A percentile compares a stretch with the other conserved stretches of the same genome.
Conservation (phyloP, 108 stramenopile genomes). For the Nitzschia putrida region DNA sequence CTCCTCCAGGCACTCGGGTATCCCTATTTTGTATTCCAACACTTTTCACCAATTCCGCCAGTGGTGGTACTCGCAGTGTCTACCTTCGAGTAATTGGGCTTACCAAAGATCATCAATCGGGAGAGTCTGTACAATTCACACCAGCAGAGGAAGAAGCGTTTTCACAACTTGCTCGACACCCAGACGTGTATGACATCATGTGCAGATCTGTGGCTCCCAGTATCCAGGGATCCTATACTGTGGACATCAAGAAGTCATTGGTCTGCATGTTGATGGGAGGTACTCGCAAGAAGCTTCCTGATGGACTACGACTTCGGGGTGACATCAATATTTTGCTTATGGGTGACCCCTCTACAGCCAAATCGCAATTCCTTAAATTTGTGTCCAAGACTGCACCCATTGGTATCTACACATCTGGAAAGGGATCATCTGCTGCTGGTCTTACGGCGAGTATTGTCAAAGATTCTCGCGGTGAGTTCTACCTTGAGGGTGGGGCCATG, state of each 20-base stretch:
- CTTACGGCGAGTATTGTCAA: slow-evolving; percentile 94
- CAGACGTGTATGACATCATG: slow-evolving; percentile 91
- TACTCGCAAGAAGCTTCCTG: slow-evolving; percentile 86
- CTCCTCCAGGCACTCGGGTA: slow-evolving; percentile 95
- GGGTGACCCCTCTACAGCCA: slow-evolving; percentile 98
- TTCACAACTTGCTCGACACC: slow-evolving; percentile 62
- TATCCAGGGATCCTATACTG: slow-evolving; percentile 95
- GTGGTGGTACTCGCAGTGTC: slow-evolving; percentile 56
- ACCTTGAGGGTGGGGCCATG: slow-evolving; percentile 99
- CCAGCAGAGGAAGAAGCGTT: slow-evolving; percentile 97
- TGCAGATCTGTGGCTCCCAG: slow-evolving; percentile 87
- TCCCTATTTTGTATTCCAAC: slow-evolving; percentile 89
- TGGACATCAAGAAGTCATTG: slow-evolving; percentile 97
- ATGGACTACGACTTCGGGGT: slow-evolving; percentile 94
- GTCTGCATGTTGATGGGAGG: slow-evolving; percentile 93
- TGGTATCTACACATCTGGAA: slow-evolving; percentile 98
- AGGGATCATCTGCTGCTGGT: slow-evolving; percentile 96
- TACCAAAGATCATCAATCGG: slow-evolving; percentile 72
- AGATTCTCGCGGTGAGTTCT: slow-evolving; percentile 94
- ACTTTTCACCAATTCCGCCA: slow-evolving; percentile 54
- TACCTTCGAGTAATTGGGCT: slow-evolving; percentile 93
- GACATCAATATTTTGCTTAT: slow-evolving; percentile 98
- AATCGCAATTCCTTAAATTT: slow-evolving; percentile 96
- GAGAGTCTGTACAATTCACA: slow-evolving; percentile 86
- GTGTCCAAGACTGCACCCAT: slow-evolving; percentile 91